Conservation (phyloP, 176 grass and related monocot species). For the Cenchrus purpureus region DNA sequence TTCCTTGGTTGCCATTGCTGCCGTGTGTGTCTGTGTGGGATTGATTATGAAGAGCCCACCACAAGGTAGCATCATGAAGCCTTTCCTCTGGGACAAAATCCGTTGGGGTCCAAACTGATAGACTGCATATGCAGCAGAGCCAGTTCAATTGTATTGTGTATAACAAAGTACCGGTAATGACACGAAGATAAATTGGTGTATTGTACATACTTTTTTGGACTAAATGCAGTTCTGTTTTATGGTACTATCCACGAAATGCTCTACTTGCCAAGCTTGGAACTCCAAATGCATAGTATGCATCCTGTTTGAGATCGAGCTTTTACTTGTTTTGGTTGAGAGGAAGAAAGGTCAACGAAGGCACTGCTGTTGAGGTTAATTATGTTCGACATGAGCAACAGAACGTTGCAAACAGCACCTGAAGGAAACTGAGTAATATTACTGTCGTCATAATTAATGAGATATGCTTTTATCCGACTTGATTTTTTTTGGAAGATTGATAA, state of each 20-base stretch:
- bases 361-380: background rate
- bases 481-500: background rate
- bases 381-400: background rate
- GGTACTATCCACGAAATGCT: background rate
- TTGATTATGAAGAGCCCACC: conserved; percentile 77
- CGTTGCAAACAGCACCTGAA: background rate
- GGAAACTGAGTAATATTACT: background rate
- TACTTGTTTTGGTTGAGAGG: background rate
- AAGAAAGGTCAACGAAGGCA: background rate
- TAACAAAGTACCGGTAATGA: conserved; percentile 7
- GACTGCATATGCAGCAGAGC: background rate
- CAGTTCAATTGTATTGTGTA: conserved; percentile 9
- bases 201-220: background rate
- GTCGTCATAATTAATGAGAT: too few species aligned
- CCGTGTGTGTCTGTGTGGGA: conserved; percentile 87
- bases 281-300: background rate
- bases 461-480: background rate
- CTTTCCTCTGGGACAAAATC: conserved; percentile 75
- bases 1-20: conserved; percentile 67
- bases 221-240: background rate
- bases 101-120: conserved; percentile 59
- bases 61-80: conserved; percentile 36
- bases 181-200: background rate
- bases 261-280: background rate
- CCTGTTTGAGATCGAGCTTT: background rate